phyloP scores from a whole-genome alignment of 1,139 yeast species.

The Scheffersomyces illinoinensis region DNA sequence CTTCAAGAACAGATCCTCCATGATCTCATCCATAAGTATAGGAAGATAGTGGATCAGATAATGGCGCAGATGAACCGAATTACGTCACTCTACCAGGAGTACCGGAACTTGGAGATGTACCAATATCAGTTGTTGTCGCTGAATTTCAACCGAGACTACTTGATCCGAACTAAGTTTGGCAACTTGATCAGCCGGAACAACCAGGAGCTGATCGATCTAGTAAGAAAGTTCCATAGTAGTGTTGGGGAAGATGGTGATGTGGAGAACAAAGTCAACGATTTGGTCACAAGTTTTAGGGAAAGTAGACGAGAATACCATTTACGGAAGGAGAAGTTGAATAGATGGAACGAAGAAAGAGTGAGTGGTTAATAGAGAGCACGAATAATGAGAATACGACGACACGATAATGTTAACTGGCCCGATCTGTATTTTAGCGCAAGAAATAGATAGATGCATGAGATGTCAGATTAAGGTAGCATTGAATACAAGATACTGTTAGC shows the following conservation, averaged over 20 bases:
- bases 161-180: constrained; percentile 28
- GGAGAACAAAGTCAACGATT: constrained; percentile 10
- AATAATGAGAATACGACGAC: constrained; percentile 10
- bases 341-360: constrained; percentile 70
- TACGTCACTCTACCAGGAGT: constrained; percentile 31
- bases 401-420: not conserved
- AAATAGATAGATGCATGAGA: not conserved
- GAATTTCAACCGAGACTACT: constrained; percentile 35
- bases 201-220: constrained; percentile 21
- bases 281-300: constrained; percentile 34
- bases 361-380: constrained; percentile 37
- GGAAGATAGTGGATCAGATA: constrained; percentile 23
- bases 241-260: constrained; percentile 15
- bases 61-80: constrained; percentile 25
- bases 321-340: constrained; percentile 55
- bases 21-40: constrained; percentile 28
- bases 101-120: constrained; percentile 34
- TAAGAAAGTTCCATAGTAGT: constrained; percentile 11
- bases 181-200: constrained; percentile 27
- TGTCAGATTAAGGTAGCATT: too few relatives aligned
- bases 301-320: constrained; percentile 54
- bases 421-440: not conserved
- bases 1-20: not conserved
- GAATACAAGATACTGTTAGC: too few relatives aligned
- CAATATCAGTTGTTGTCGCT: constrained; percentile 44